A percentile compares a stretch with the other conserved stretches of the same genome.
Evolutionary conservation across 192 early-diverging fungal genomes (phyloP).

Genomic region (Chytriomyces hyalinus): DNA sequence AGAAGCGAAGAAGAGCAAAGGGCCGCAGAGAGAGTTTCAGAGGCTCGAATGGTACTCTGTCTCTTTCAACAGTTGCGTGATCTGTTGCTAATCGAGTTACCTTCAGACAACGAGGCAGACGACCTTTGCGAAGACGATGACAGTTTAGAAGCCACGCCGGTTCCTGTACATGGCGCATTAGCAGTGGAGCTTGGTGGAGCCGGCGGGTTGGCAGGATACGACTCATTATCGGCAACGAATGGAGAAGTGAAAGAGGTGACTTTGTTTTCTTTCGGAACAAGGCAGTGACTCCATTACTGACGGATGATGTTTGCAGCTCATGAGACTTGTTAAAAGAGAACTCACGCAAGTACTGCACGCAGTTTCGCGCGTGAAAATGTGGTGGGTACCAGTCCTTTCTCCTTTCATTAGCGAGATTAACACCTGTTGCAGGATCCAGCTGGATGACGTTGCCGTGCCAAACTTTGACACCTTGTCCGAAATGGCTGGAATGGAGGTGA

Average conservation of each 20-base stretch:
- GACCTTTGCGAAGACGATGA: background rate
- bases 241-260: slow-evolving; percentile 10
- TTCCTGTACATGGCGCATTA: background rate
- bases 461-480: background rate
- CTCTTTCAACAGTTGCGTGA: background rate
- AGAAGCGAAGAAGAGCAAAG: background rate
- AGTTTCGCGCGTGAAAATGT: slow-evolving; percentile 8
- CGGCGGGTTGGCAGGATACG: background rate
- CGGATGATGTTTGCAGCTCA: background rate
- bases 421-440: slow-evolving; percentile 4
- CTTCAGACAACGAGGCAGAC: no score
- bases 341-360: background rate
- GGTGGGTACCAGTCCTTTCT: background rate
- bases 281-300: background rate
- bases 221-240: background rate
- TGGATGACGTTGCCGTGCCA: background rate
- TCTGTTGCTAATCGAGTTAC: background rate
- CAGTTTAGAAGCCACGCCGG: background rate
- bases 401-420: background rate
- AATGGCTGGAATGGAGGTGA: slow-evolving; percentile 4
- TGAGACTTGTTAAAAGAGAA: background rate
- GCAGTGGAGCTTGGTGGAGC: background rate
- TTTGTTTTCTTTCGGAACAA: background rate
- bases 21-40: background rate
- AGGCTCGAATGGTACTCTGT: background rate